Conservation (phyloP, 2,329 filamentous ascomycete species). For the Colletotrichum sojae region DNA sequence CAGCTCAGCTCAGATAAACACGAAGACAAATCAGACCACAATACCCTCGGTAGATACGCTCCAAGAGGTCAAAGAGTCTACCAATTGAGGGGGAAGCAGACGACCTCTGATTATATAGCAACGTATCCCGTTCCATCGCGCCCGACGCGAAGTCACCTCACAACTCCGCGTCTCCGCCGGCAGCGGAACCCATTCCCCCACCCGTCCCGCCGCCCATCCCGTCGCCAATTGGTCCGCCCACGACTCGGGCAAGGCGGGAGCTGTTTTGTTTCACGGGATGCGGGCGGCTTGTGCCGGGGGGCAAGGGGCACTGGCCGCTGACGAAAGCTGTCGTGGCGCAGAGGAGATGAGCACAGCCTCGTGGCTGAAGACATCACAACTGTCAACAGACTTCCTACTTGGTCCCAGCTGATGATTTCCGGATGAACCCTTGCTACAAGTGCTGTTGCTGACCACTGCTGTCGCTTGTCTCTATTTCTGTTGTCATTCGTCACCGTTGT, state of each 20-base stretch:
- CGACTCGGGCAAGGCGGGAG: neutral
- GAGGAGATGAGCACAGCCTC: slow-evolving; percentile 7
- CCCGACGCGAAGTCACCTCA: slow-evolving; percentile 2
- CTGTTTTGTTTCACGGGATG: slow-evolving; percentile 34
- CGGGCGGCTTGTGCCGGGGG: slow-evolving; percentile 11
- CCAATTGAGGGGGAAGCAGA: neutral
- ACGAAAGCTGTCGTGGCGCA: slow-evolving; percentile 25
- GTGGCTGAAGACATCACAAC: slow-evolving; percentile 6
- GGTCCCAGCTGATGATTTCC: too few relatives aligned
- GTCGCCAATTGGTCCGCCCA: neutral
- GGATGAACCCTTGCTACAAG: too few relatives aligned
- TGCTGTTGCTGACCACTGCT: neutral
- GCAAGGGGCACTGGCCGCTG: slow-evolving; percentile 2
- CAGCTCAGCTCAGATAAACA: neutral
- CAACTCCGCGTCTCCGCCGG: neutral
- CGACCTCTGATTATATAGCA: neutral
- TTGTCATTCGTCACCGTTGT: too few relatives aligned
- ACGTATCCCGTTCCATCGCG: neutral
- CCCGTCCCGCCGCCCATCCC: slow-evolving; percentile 1
- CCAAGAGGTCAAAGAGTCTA: slow-evolving; percentile 8
- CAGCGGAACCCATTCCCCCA: slow-evolving; percentile 1
- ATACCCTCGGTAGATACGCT: slow-evolving; percentile 6
- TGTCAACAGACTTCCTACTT: too few relatives aligned
- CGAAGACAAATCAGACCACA: neutral
- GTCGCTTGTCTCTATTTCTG: too few relatives aligned